phyloP scores from a whole-genome alignment of 23 red algal species.

The Agarophyton chilense region DNA sequence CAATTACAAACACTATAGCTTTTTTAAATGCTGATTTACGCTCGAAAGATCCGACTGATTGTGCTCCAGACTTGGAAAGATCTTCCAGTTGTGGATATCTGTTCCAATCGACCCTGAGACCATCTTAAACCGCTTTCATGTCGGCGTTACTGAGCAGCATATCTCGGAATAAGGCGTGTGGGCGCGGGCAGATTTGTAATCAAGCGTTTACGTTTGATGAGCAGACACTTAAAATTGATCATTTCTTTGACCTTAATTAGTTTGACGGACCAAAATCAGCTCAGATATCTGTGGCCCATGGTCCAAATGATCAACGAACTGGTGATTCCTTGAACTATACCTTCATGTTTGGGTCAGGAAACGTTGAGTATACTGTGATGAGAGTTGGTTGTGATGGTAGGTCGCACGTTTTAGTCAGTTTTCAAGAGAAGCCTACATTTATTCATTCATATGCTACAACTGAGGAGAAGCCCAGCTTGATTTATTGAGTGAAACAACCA shows the following conservation, averaged over 20 bases:
- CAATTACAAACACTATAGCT: neutral
- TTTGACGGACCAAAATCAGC: slow-evolving; percentile 1
- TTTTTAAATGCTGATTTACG: neutral
- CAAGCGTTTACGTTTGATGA: slow-evolving; percentile 34
- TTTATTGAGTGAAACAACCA: neutral
- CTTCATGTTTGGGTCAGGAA: slow-evolving; percentile 12
- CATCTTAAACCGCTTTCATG: neutral
- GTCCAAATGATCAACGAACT: slow-evolving; percentile 12
- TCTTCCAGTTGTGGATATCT: slow-evolving; percentile 36
- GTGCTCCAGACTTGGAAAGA: slow-evolving; percentile 12
- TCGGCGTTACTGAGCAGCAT: slow-evolving; percentile 46
- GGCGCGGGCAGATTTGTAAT: slow-evolving; percentile 9
- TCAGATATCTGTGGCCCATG: slow-evolving; percentile 42
- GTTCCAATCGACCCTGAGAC: slow-evolving; percentile 16
- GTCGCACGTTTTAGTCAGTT: slow-evolving; percentile 16
- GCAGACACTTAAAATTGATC: slow-evolving; percentile 38
- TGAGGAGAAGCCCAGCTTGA: slow-evolving; percentile 41
- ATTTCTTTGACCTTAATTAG: slow-evolving; percentile 23
- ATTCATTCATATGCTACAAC: slow-evolving; percentile 55
- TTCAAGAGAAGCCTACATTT: slow-evolving; percentile 29
- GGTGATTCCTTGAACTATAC: slow-evolving; percentile 61
- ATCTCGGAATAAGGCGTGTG: slow-evolving; percentile 36
- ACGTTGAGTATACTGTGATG: slow-evolving; percentile 44
- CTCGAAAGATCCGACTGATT: slow-evolving; percentile 35
- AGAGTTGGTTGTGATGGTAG: slow-evolving; percentile 8